Evolutionary conservation across 805 yeast genomes (phyloP), one percentile per base, ranked within the genome.

Genomic region (Lachancea waltii): DNA sequence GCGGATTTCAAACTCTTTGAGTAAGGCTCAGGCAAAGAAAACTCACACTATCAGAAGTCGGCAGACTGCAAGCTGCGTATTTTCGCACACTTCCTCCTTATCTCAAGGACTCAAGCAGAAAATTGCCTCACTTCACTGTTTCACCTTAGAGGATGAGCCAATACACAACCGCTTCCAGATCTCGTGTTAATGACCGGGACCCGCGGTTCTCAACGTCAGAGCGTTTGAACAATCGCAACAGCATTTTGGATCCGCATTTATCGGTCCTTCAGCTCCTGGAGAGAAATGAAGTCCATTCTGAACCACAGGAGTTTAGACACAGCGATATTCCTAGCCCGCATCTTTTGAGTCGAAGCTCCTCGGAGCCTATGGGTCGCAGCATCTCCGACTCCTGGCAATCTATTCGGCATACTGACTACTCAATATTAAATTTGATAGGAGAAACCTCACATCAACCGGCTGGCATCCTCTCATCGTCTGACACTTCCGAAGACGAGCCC

Each of bases 181-280:
- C 10, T 11, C 26, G n/a, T n/a, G n/a, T n/a, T n/a, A n/a, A n/a
- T n/a, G n/a, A 13, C 26, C 26, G 13, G 26, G 26, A 23, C 10
- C 7, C 26, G 26, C 26, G 13, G 10, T 23, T 23, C 7, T 17
- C 36, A 15, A 5, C 35, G n/a, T 16, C 40, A 7, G 35, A 13
- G 18, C 22, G 30, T 13, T 15, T 36, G 31, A 36, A 29, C 53
- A 82, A 33, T 86, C 89, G 51, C 30, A 43, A 32, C 27, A 53
- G 54, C 33, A 33, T 56, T 4, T 36, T 58, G 24, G 60, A 56
- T 38, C 63, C 63, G 10, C 63, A 58, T 41, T 41, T 51, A 4
- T 56, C 62, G 3, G 52, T 58, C 7, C 29, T 56, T 29, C 56
- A 56, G 24, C 42, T 54, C 21, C 35, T 58, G 25, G 53, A 50